Percentiles rank a stretch among this genome's conserved stretches.
These are phyloP conservation scores for Blepharisma undulans DNA, from an alignment of 169 alveolate species.

Conservation along the genomic window DNA sequence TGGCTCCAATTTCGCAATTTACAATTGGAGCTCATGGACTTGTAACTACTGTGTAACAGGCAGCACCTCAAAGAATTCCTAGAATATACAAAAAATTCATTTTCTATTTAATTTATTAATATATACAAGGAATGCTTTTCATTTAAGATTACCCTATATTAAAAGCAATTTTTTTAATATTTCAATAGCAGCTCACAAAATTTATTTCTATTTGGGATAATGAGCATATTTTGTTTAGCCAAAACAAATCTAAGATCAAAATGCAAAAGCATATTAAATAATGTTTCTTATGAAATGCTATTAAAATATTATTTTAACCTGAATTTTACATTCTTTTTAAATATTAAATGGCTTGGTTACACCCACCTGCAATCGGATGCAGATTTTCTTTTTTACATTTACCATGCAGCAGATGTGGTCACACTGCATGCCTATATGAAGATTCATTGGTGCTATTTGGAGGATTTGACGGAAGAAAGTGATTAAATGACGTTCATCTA, in stretches of 20 bases:
- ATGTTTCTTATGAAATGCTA: no score
- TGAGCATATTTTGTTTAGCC: no score
- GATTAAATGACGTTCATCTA: conserved; percentile 30
- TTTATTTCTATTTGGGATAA: no score
- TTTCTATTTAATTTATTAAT: no score
- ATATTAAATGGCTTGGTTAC: conserved; percentile 39
- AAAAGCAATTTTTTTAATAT: no score
- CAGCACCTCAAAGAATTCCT: neutral
- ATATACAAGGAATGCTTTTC: no score
- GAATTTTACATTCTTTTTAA: neutral
- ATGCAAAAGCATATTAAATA: no score
- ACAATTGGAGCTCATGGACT: conserved; percentile 37
- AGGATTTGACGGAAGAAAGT: conserved; percentile 39
- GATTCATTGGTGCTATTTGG: conserved; percentile 13
- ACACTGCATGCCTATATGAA: neutral
- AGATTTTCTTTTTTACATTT: conserved; percentile 35
- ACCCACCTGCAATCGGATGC: conserved; percentile 48
- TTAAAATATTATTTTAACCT: no score
- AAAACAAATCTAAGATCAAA: no score
- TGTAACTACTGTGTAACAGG: neutral
- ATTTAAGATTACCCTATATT: no score
- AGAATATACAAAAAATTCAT: neutral
- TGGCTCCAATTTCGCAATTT: neutral
- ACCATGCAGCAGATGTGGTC: conserved; percentile 45
- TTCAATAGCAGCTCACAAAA: no score